phyloP scores from a whole-genome alignment of 1,284 basidiomycete genomes.

The Tylopilus microsporus region DNA sequence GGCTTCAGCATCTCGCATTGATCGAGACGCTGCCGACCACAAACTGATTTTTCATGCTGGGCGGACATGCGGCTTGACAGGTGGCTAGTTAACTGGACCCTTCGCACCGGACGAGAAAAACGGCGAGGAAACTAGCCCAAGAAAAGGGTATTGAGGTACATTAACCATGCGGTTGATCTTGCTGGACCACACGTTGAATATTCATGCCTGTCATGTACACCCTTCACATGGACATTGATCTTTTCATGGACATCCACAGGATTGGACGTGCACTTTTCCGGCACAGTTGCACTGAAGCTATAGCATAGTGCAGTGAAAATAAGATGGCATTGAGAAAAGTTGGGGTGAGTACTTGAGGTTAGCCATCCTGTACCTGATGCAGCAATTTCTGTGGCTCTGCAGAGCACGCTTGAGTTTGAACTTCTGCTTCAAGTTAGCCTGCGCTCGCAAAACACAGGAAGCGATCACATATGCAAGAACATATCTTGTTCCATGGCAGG shows the following conservation, averaged over 20 bases:
- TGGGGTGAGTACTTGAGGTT: constrained; percentile 52
- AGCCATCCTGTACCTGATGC: constrained; percentile 6
- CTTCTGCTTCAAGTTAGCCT: constrained; percentile 86
- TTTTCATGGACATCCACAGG: constrained; percentile 82
- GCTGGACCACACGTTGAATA: constrained; percentile 22
- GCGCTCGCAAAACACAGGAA: constrained; percentile 60
- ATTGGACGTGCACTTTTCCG: constrained; percentile 77
- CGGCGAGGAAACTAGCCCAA: constrained; percentile 63
- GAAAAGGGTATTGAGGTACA: constrained; percentile 69
- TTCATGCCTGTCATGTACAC: constrained; percentile 42
- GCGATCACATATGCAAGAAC: constrained; percentile 86
- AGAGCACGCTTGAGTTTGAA: constrained; percentile 95
- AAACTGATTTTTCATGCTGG: constrained; percentile 66
- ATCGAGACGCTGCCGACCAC: constrained; percentile 54
- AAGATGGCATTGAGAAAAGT: constrained; percentile 86
- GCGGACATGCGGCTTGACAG: constrained; percentile 76
- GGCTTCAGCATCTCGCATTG: constrained; percentile 62
- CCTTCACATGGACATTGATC: constrained; percentile 78
- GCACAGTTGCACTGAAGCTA: constrained; percentile 80
- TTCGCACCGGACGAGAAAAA: constrained; percentile 68
- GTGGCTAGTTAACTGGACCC: constrained; percentile 90
- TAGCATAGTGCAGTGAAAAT: constrained; percentile 97
- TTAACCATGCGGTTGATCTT: constrained; percentile 15
- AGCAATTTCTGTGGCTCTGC: constrained; percentile 20
- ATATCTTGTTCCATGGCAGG: constrained; percentile 79